These are phyloP conservation scores for Pulveroboletus sp. DNA, from an alignment of 768 basidiomycete species.

Conservation along the genomic window DNA sequence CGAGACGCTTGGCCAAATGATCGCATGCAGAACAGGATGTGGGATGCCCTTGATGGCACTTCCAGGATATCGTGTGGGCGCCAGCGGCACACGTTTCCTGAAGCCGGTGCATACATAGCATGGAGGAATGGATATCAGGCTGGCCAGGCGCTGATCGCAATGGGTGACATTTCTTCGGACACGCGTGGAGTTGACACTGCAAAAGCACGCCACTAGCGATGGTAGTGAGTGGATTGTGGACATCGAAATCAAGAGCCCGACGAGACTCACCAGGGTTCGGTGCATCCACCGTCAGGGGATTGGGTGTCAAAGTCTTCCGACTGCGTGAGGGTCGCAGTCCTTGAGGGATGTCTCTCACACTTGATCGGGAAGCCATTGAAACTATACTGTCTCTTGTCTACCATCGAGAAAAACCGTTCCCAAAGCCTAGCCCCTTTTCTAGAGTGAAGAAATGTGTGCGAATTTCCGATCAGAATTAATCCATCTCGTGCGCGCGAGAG, in stretches of 20 bases:
- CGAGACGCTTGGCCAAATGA: conserved; percentile 35
- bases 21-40: conserved; percentile 45
- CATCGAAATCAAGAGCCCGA: not conserved
- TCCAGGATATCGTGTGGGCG: conserved; percentile 41
- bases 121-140: conserved; percentile 21
- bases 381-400: conserved; percentile 40
- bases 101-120: conserved; percentile 40
- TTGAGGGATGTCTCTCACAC: conserved; percentile 52
- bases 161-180: conserved; percentile 62
- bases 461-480: conserved; percentile 64
- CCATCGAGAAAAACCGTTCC: conserved; percentile 42
- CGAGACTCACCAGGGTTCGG: conserved; percentile 49
- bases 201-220: conserved; percentile 11
- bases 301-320: conserved; percentile 47
- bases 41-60: conserved; percentile 41
- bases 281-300: conserved; percentile 64
- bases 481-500: conserved; percentile 65
- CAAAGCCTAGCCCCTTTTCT: conserved; percentile 51
- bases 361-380: conserved; percentile 57
- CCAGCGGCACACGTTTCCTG: conserved; percentile 36
- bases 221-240: not conserved
- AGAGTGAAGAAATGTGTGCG: conserved; percentile 52
- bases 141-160: conserved; percentile 42
- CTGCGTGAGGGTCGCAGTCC: conserved; percentile 32
- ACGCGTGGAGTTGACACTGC: conserved; percentile 37